A percentile compares a stretch with the other conserved stretches of the same genome.
Conservation (phyloP, 2,329 filamentous ascomycete genomes). For the Trichophyton mentagrophytes region DNA sequence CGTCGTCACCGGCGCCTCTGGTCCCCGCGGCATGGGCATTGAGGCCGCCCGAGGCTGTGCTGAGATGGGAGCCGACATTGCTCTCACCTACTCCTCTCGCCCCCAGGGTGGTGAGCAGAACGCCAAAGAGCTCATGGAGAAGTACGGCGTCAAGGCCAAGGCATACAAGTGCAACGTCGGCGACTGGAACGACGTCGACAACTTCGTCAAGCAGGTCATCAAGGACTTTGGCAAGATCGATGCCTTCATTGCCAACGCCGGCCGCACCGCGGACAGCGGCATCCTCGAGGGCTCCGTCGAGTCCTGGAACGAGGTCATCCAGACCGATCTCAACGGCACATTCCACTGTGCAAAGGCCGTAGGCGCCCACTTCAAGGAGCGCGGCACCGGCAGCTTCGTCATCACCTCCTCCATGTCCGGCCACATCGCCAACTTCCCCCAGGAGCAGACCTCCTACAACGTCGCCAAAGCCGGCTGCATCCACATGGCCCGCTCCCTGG, state of each 20-base stretch:
- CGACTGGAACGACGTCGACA: conserved; percentile 43
- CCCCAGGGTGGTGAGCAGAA: conserved; percentile 52
- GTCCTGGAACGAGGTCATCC: conserved; percentile 65
- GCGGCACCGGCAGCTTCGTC: conserved; percentile 51
- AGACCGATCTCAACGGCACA: conserved; percentile 74
- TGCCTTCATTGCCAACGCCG: conserved; percentile 57
- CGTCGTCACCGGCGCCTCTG: conserved; percentile 39
- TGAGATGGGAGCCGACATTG: conserved; percentile 51
- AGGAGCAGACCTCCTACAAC: conserved; percentile 55
- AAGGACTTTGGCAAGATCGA: conserved; percentile 60
- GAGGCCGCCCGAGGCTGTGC: conserved; percentile 53
- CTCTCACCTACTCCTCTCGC: conserved; percentile 54
- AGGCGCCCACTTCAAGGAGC: conserved; percentile 63
- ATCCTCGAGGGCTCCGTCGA: conserved; percentile 57
- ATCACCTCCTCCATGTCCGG: conserved; percentile 53
- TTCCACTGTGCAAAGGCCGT: conserved; percentile 80
- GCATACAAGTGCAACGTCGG: conserved; percentile 54
- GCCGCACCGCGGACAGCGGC: conserved; percentile 55
- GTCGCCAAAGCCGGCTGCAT: conserved; percentile 55
- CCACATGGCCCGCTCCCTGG: conserved; percentile 50
- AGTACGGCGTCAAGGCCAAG: conserved; percentile 53
- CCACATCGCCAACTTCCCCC: conserved; percentile 45
- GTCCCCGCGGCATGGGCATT: conserved; percentile 55
- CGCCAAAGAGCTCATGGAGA: conserved; percentile 46
- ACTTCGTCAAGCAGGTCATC: conserved; percentile 46